Evolutionary conservation across 192 early-diverging fungal genomes (phyloP), one percentile per base, ranked within the genome.

Genomic region (Entomortierella beljakovae): DNA sequence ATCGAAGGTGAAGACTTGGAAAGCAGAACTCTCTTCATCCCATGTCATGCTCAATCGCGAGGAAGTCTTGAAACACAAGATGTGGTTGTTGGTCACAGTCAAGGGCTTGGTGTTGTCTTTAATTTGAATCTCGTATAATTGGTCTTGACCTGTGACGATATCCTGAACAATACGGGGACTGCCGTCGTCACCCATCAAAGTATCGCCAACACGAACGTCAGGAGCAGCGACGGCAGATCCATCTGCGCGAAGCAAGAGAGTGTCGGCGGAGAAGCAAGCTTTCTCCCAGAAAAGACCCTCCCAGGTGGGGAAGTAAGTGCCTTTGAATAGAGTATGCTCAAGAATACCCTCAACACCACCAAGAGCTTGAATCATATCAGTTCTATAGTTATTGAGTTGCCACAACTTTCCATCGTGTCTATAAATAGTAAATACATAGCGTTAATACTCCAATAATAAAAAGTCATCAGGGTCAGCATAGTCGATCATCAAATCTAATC

Each of bases 271-370:
- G 37, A 38, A 38, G 13, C 37, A 38, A 68, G 90, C 91, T 79
- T 94, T 93, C 80, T 96, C 93, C 96, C 95, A 98, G 91, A 97
- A 99, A 26, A 98, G 89, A 85, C 98, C 98, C 82, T 98, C 95
- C 98, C 98, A 99, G 6, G 97, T 96, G 20, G 95, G 92, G 83
- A 97, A 98, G 76, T 97, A 97, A 2, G 98, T 99, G 16, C 96
- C 98, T 70, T 96, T 97, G 88, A 99, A 99, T 52, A 99, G 82
- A 13, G 98, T 98, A 82, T 99, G 98, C 79, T 99, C 98, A 29
- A 99, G 84, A 84, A 99, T 99, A 64, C 96, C 96, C 74, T 99
- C 98, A 6, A 99, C 97, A 51, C 98, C 98, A 59, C 98, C 98
- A 22, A 99, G 85, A 2, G 98, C 97, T 84, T 99, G 98, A 70